These are phyloP conservation scores for Termitomyces sp. DNA, from an alignment of 1,284 basidiomycete genomes.

Conservation along the genomic window DNA sequence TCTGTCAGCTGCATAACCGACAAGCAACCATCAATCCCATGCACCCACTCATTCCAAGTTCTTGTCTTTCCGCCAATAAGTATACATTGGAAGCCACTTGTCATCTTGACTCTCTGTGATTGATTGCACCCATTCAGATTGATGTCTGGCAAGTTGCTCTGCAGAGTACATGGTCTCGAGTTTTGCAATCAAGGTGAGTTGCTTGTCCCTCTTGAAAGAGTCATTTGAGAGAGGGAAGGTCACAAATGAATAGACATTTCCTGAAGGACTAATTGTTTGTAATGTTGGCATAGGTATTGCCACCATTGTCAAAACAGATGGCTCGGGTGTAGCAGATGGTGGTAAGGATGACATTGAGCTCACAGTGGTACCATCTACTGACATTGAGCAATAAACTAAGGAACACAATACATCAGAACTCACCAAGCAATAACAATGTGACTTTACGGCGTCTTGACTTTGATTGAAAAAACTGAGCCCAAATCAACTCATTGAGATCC, in stretches of 20 bases:
- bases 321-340: not conserved
- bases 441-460: not conserved
- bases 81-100: not conserved
- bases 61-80: conserved; percentile 1
- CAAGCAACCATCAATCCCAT: not conserved
- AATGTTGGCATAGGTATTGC: not conserved
- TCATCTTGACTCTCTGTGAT: not conserved
- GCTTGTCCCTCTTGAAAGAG: not conserved
- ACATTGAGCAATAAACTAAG: not conserved
- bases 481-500: not conserved
- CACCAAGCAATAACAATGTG: not conserved
- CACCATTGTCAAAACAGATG: not conserved
- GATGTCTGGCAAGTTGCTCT: not conserved
- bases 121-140: not conserved
- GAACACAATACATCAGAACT: not conserved
- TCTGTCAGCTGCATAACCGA: not conserved
- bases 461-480: not conserved
- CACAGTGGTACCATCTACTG: not conserved
- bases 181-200: not conserved
- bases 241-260: not conserved
- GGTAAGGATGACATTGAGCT: not conserved
- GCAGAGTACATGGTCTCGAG: not conserved
- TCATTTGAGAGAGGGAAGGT: not conserved
- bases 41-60: not conserved
- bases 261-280: not conserved